phyloP scores from a whole-genome alignment of 768 basidiomycete species.

The Tulasnella calospora region DNA sequence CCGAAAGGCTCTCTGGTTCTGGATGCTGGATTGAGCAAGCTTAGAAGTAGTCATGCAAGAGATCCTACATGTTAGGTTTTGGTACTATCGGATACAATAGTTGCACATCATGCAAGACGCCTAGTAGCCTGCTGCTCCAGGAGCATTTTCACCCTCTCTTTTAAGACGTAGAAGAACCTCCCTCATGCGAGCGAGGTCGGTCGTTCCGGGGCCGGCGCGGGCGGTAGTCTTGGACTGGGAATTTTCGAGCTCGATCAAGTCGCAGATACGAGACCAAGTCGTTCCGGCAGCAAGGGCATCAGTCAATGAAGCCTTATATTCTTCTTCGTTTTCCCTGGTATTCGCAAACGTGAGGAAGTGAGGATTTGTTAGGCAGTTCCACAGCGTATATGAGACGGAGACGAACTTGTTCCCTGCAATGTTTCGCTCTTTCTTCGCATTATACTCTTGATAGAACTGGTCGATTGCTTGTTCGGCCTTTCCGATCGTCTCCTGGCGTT shows the following conservation, averaged over 20 bases:
- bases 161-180: conserved; percentile 85
- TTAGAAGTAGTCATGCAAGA: neutral
- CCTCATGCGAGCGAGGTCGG: conserved; percentile 84
- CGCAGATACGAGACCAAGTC: conserved; percentile 93
- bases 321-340: conserved; percentile 76
- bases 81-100: conserved; percentile 3
- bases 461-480: conserved; percentile 85
- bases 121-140: conserved; percentile 89
- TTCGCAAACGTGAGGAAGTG: neutral
- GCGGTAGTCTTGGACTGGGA: conserved; percentile 96
- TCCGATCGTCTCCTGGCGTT: conserved; percentile 74
- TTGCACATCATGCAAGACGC: neutral
- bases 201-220: conserved; percentile 78
- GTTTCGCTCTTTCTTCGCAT: conserved; percentile 79
- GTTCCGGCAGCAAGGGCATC: conserved; percentile 81
- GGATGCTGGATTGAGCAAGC: neutral
- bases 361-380: neutral
- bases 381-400: neutral
- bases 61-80: neutral
- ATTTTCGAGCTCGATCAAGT: conserved; percentile 81
- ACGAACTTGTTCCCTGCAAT: conserved; percentile 95
- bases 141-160: conserved; percentile 85
- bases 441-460: conserved; percentile 85
- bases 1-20: neutral
- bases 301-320: conserved; percentile 66